A percentile compares a stretch with the other conserved stretches of the same genome.
phyloP scores from a whole-genome alignment of 495 filamentous ascomycete genomes.

The Penicillium waksmanii region DNA sequence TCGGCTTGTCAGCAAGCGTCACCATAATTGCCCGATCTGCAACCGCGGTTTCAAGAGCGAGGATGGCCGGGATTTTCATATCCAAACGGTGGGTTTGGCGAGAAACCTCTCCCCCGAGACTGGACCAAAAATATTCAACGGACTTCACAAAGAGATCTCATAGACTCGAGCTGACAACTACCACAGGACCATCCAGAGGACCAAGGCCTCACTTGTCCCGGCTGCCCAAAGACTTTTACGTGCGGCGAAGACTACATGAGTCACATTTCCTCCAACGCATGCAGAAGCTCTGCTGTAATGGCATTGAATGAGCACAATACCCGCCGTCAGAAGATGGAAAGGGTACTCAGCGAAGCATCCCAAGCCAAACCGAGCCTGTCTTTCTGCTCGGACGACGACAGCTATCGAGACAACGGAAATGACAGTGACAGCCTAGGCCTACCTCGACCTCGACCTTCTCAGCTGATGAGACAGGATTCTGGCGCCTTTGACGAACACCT shows the following conservation, averaged over 20 bases:
- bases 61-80: conserved; percentile 49
- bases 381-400: not conserved
- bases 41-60: conserved; percentile 52
- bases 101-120: not conserved
- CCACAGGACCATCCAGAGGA: conserved; percentile 44
- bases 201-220: conserved; percentile 50
- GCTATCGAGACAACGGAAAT: not conserved
- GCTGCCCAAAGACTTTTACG: conserved; percentile 48
- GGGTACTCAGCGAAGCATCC: not conserved
- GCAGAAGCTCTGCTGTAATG: conserved; percentile 30
- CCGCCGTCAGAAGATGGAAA: conserved; percentile 40
- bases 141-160: not conserved
- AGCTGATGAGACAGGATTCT: not conserved
- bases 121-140: not conserved
- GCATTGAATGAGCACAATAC: conserved; percentile 56
- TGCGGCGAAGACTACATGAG: conserved; percentile 2
- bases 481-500: not conserved
- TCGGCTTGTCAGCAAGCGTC: conserved; percentile 42
- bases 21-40: conserved; percentile 57
- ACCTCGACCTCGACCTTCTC: not conserved
- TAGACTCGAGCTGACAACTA: not conserved
- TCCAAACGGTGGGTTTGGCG: conserved; percentile 43
- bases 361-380: not conserved
- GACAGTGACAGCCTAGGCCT: not conserved
- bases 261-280: not conserved